Evolutionary conservation across 2,329 filamentous ascomycete genomes (phyloP).

Genomic region (Tympanopsis confertula): DNA sequence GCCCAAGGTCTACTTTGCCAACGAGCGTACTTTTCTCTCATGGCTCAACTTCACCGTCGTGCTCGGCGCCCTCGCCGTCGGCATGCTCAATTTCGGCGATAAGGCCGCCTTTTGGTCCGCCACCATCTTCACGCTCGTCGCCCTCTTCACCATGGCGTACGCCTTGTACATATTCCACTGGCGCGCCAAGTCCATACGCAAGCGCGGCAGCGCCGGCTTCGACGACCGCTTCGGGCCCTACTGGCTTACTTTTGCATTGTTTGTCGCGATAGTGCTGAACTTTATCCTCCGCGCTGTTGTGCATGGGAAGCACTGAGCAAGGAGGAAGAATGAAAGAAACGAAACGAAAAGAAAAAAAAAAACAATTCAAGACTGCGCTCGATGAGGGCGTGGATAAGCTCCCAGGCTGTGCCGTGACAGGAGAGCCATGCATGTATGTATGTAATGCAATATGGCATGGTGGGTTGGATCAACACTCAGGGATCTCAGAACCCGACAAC

Average conservation of each 20-base stretch:
- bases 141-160: constrained; percentile 91
- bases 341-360: background rate
- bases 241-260: constrained; percentile 72
- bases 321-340: background rate
- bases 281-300: constrained; percentile 70
- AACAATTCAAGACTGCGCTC: background rate
- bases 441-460: too few relatives aligned
- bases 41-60: constrained; percentile 99
- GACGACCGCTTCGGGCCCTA: constrained; percentile 93
- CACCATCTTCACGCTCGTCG: constrained; percentile 84
- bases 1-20: constrained; percentile 99
- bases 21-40: constrained; percentile 96
- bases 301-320: background rate
- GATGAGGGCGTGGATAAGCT: background rate
- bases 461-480: too few relatives aligned
- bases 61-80: constrained; percentile 88
- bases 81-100: constrained; percentile 96
- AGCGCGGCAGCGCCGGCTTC: constrained; percentile 86
- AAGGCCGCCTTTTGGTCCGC: constrained; percentile 86
- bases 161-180: constrained; percentile 93
- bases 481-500: too few relatives aligned
- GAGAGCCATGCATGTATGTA: background rate
- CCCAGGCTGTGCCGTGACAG: background rate
- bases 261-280: constrained; percentile 88
- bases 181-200: constrained; percentile 83